These are phyloP conservation scores for Grifola frondosa DNA, from an alignment of 1,284 basidiomycete species.

Conservation along the genomic window DNA sequence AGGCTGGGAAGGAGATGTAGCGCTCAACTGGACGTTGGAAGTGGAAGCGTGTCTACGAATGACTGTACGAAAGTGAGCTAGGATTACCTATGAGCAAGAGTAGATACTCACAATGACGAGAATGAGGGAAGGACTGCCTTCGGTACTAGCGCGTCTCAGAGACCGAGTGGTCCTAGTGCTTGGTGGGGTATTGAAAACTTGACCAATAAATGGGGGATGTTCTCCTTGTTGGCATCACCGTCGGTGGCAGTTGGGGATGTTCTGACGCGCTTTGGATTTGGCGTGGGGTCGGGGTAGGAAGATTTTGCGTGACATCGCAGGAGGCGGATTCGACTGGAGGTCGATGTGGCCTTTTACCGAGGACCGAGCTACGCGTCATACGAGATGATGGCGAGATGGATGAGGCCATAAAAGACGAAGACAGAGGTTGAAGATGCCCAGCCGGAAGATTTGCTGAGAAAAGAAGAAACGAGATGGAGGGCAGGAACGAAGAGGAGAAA, in stretches of 20 bases:
- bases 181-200: constrained; percentile 36
- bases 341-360: constrained; percentile 57
- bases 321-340: constrained; percentile 20
- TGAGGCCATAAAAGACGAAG: background rate
- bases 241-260: constrained; percentile 46
- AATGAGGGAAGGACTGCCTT: constrained; percentile 12
- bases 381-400: constrained; percentile 24
- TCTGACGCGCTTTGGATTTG: constrained; percentile 62
- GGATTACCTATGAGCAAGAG: no score
- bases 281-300: constrained; percentile 59
- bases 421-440: constrained; percentile 6
- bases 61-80: constrained; percentile 24
- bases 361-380: constrained; percentile 45
- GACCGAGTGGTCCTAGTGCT: constrained; percentile 40
- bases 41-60: constrained; percentile 49
- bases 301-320: constrained; percentile 21
- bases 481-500: constrained; percentile 7
- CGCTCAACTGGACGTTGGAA: constrained; percentile 36
- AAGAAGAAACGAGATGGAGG: background rate
- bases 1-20: constrained; percentile 48
- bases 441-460: background rate
- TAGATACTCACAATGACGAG: constrained; percentile 6
- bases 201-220: constrained; percentile 59
- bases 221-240: constrained; percentile 70
- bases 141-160: constrained; percentile 48